Evolutionary conservation across 345 rosid species (phyloP).

Genomic region (Lumnitzera racemosa): DNA sequence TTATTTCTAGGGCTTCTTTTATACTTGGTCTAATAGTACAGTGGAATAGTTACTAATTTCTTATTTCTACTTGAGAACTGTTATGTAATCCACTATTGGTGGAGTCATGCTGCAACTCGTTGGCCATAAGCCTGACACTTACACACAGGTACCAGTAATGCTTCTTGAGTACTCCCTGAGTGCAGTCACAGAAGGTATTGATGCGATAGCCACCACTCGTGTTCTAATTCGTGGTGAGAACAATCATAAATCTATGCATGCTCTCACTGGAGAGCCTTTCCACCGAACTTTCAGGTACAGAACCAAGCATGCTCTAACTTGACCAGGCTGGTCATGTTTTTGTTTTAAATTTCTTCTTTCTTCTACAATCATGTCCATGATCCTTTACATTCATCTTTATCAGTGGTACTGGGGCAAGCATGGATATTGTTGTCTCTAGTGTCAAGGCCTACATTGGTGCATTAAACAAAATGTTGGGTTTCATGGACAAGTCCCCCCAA

Average conservation of each 20-base stretch:
- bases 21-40: no score
- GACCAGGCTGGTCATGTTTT: no score
- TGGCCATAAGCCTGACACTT: no score
- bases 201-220: slow-evolving; percentile 93
- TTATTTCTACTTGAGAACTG: no score
- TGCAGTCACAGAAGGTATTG: slow-evolving; percentile 91
- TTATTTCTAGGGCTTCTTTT: no score
- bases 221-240: slow-evolving; percentile 74
- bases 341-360: not conserved
- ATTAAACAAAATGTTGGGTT: slow-evolving; percentile 80
- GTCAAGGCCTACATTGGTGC: slow-evolving; percentile 86
- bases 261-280: slow-evolving; percentile 50
- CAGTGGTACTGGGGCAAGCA: slow-evolving; percentile 81
- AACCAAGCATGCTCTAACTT: not conserved
- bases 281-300: slow-evolving; percentile 68
- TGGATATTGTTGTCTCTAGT: slow-evolving; percentile 92
- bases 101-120: no score
- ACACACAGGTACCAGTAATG: slow-evolving; percentile 51
- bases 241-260: slow-evolving; percentile 33
- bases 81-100: no score
- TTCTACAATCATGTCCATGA: not conserved
- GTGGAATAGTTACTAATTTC: no score
- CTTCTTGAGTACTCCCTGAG: slow-evolving; percentile 85
- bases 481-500: slow-evolving; percentile 26
- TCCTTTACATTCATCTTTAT: not conserved